Base-by-base conservation (phyloP, 805 yeast genomes). In the Yamadazyma sp. region DNA sequence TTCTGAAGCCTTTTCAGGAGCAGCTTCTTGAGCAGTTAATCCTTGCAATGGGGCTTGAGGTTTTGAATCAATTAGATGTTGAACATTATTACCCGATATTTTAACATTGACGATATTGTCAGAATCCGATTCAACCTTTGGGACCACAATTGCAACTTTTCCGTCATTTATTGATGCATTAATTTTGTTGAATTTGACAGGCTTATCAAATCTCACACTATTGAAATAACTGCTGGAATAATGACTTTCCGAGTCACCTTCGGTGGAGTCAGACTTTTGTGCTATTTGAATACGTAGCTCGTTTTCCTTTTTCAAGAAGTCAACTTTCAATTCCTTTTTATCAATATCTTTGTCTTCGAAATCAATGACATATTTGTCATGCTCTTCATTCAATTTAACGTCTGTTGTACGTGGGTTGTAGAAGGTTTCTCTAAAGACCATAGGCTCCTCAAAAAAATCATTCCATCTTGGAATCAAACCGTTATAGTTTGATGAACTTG, bases 311-410 rank as follows among this genome's bases (percentile, higher is more conserved):
- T 48, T 52, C 22, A 39, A 40, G 38, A 38, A 53, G 20, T 56
- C 55, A 31, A 54, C 47, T 20, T 44, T 46, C 13, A 53, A 39
- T 27, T 47, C 47, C 27, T 48, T 47, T 25, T 42, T 38, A 4
- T 36, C 25, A 11, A 49, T 41, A n/a, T 44, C 35, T 16, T 35
- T 41, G 18, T 40, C 38, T 25, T 36, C 31, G 28, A 40, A 40
- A 7, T 39, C 44, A 21, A 56, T 48, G n/a, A 51, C 12, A 37
- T 56, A 56, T 31, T 48, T 44, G 28, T 50, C 52, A 12, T 44
- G 23, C 30, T 48, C 49, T 35, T 56, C 61, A 10, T 42, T 40
- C 27, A 53, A 37, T 7, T 47, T 42, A 16, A 49, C 42, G 31
- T 43, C 42, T 19, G 44, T 38, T 33, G 20, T 19, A 29, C 31